Percentiles rank a stretch among this genome's conserved stretches.
These are phyloP conservation scores for Pulveroboletus sp. DNA, from an alignment of 768 basidiomycete genomes.

Conservation along the genomic window DNA sequence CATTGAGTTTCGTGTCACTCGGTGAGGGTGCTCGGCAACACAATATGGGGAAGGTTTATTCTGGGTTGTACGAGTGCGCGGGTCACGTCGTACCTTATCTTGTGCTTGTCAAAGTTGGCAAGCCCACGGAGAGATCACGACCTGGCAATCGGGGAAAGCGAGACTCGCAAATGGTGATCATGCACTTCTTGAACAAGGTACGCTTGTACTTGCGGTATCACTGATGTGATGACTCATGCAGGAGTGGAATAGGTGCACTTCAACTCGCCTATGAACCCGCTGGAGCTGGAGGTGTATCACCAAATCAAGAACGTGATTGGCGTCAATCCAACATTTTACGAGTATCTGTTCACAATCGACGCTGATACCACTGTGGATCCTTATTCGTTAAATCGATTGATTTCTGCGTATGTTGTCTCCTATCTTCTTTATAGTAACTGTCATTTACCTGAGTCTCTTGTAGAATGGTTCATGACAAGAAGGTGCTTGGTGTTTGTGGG, in stretches of 20 bases:
- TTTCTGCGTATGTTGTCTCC: slow-evolving; percentile 73
- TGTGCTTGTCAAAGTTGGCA: slow-evolving; percentile 90
- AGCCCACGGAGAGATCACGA: slow-evolving; percentile 86
- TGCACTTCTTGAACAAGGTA: slow-evolving; percentile 98
- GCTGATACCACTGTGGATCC: slow-evolving; percentile 94
- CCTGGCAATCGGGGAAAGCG: slow-evolving; percentile 99
- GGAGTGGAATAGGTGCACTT: slow-evolving; percentile 74
- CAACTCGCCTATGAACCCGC: slow-evolving; percentile 91
- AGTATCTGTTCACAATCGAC: slow-evolving; percentile 90
- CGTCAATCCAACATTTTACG: slow-evolving; percentile 98
- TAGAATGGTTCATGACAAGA: slow-evolving; percentile 97
- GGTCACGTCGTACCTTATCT: slow-evolving; percentile 96
- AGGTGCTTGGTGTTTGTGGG: slow-evolving; percentile 90
- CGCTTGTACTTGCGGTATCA: slow-evolving; percentile 3
- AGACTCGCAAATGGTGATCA: slow-evolving; percentile 92
- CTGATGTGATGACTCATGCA: neutral
- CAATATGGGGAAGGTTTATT: slow-evolving; percentile 98
- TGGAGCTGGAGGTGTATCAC: slow-evolving; percentile 98
- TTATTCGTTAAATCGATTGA: slow-evolving; percentile 80
- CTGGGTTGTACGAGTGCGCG: slow-evolving; percentile 87
- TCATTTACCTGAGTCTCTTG: neutral
- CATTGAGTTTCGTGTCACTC: slow-evolving; percentile 87
- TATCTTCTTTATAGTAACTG: neutral
- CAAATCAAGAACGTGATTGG: slow-evolving; percentile 99
- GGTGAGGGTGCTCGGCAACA: slow-evolving; percentile 95